Evolutionary conservation across 139 green algal species (phyloP).

Genomic region (Micractinium sp.): DNA sequence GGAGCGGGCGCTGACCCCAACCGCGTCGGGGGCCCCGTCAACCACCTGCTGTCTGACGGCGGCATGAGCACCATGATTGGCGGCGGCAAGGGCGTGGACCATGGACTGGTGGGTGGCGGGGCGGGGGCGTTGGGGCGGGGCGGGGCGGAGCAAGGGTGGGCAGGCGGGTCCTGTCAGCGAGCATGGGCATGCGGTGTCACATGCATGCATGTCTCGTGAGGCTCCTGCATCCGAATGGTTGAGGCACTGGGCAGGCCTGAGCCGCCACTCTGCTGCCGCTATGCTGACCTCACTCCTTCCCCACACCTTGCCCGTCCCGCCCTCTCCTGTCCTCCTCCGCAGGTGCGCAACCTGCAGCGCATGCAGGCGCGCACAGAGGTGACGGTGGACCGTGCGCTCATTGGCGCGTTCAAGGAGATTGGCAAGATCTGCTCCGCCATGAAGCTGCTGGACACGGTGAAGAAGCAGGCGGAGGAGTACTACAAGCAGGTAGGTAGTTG

Average conservation of each 20-base stretch:
- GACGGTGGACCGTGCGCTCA: conserved; percentile 47
- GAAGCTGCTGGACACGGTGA: conserved; percentile 63
- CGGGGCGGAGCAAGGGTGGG: neutral
- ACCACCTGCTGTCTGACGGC: conserved; percentile 82
- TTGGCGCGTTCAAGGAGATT: conserved; percentile 61
- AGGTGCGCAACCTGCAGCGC: conserved; percentile 37
- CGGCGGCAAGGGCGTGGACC: conserved; percentile 43
- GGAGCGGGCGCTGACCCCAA: conserved; percentile 72
- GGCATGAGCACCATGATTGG: conserved; percentile 86
- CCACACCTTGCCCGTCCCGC: neutral
- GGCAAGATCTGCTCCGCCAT: conserved; percentile 64
- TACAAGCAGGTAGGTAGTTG: conserved; percentile 59
- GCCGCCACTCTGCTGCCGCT: neutral
- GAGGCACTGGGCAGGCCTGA: neutral
- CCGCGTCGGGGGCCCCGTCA: conserved; percentile 86
- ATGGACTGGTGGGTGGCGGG: conserved; percentile 30
- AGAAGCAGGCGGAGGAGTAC: conserved; percentile 73
- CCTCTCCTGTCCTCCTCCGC: neutral
- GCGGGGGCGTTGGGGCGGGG: neutral
- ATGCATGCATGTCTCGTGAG: neutral
- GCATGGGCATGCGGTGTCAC: neutral
- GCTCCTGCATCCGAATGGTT: neutral
- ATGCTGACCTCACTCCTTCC: neutral
- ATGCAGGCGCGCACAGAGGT: conserved; percentile 41
- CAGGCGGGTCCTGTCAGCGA: too few relatives aligned